Evolutionary conservation across 495 filamentous ascomycete species (phyloP).

Genomic region (Trichocladium antarcticum): DNA sequence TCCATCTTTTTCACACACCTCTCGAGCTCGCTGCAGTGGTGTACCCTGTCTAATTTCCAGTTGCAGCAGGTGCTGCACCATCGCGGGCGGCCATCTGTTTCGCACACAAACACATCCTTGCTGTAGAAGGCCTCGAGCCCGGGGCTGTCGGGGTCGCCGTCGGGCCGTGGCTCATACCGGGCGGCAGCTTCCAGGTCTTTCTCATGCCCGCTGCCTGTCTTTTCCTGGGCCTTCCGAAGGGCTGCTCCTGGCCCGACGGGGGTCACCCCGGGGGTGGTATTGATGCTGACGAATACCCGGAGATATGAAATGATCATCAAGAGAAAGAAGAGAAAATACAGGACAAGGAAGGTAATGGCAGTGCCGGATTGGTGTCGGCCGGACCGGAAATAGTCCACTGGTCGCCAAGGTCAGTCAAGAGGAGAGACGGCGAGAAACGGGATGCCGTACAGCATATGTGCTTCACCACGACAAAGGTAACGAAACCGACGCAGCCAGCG

Average conservation of each 20-base stretch:
- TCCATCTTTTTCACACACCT: conserved; percentile 84
- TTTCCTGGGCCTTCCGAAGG: conserved; percentile 10
- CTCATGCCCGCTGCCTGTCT: conserved; percentile 16
- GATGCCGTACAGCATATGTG: conserved; percentile 31
- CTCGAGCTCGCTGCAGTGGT: conserved; percentile 72
- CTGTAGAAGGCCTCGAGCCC: conserved; percentile 54
- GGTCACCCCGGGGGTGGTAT: conserved; percentile 57
- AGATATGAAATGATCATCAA: conserved; percentile 56
- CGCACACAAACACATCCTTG: conserved; percentile 72
- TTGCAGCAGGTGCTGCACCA: conserved; percentile 72
- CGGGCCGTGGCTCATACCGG: conserved; percentile 25
- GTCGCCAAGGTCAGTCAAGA: neutral
- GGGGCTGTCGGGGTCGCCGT: conserved; percentile 35
- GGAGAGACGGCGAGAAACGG: neutral
- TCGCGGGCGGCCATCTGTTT: conserved; percentile 62
- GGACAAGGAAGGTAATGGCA: conserved; percentile 55
- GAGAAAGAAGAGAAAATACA: conserved; percentile 61
- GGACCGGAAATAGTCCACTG: conserved; percentile 56
- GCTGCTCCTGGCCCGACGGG: conserved; percentile 43
- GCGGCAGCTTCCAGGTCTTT: conserved; percentile 35
- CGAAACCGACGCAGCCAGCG: conserved; percentile 28
- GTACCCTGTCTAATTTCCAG: conserved; percentile 75
- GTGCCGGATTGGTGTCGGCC: conserved; percentile 40
- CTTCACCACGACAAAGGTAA: conserved; percentile 33
- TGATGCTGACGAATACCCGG: conserved; percentile 53